Percentiles rank a stretch among this genome's conserved stretches.
phyloP scores from a whole-genome alignment of 129 eudicot species.

The Chrysanthemum lavandulifolium region DNA sequence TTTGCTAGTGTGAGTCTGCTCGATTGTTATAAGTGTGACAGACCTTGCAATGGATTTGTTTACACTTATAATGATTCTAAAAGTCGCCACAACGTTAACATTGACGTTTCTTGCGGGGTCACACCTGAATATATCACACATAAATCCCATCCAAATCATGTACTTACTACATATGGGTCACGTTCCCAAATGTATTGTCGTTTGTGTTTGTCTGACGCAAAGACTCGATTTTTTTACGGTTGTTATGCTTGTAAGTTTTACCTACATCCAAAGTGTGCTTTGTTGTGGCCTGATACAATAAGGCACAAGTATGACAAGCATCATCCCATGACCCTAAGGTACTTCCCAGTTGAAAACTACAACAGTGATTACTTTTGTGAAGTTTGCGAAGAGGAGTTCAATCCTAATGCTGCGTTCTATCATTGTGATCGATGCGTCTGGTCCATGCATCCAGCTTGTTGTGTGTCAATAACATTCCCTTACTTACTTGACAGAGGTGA shows the following conservation, averaged over 20 bases:
- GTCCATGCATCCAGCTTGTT: slow-evolving; percentile 18
- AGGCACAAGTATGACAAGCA: slow-evolving; percentile 27
- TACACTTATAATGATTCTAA: background rate
- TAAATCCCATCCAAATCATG: slow-evolving; percentile 21
- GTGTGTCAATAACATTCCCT: background rate
- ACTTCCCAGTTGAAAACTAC: slow-evolving; percentile 16
- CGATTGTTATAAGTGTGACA: no score
- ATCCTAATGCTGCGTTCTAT: slow-evolving; percentile 3
- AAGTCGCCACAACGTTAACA: background rate
- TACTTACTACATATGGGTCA: background rate
- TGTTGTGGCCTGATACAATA: background rate
- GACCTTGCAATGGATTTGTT: slow-evolving; percentile 18
- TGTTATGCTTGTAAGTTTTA: background rate
- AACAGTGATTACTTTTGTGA: slow-evolving; percentile 19
- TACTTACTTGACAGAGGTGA: no score
- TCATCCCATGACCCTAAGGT: slow-evolving; percentile 16
- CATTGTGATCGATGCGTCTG: slow-evolving; percentile 20
- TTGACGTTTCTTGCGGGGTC: slow-evolving; percentile 18
- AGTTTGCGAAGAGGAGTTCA: slow-evolving; percentile 4
- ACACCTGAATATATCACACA: background rate
- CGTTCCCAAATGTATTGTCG: background rate
- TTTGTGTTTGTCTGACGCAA: background rate
- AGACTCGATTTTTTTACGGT: no score
- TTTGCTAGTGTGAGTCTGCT: background rate
- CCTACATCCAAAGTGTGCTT: slow-evolving; percentile 14